Conservation (phyloP, 2,329 filamentous ascomycete genomes). For the Trichoderma sp. region DNA sequence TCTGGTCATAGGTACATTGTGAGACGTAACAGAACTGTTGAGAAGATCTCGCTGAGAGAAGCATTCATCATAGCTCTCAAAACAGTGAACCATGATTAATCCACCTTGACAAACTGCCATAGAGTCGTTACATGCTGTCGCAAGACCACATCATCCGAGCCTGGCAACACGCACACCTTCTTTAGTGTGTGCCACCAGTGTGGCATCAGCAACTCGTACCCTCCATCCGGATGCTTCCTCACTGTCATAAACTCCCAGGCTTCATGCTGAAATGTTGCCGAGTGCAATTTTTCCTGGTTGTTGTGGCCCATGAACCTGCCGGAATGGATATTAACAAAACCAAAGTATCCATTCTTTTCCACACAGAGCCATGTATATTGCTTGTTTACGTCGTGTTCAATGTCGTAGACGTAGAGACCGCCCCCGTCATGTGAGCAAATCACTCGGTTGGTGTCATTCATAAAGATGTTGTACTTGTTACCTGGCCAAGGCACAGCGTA, state of each 20-base stretch:
- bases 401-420: neutral
- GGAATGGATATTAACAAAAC: conserved; percentile 12
- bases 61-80: neutral
- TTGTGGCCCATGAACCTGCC: conserved; percentile 20
- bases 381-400: neutral
- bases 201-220: conserved; percentile 20
- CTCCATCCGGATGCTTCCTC: conserved; percentile 16
- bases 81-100: neutral
- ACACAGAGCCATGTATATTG: conserved; percentile 17
- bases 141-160: neutral
- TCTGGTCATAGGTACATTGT: no score
- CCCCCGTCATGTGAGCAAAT: conserved; percentile 18
- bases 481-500: conserved; percentile 23
- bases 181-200: conserved; percentile 16
- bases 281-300: neutral
- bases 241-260: conserved; percentile 12
- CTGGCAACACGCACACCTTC: neutral
- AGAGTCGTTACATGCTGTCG: conserved; percentile 9
- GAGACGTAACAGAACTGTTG: neutral
- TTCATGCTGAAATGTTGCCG: neutral
- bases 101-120: conserved; percentile 19
- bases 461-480: conserved; percentile 22
- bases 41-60: neutral
- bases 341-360: conserved; percentile 20
- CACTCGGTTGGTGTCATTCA: conserved; percentile 7